Evolutionary conservation across 768 basidiomycete genomes (phyloP), one percentile per base, ranked within the genome.

Genomic region (Serendipita indica): DNA sequence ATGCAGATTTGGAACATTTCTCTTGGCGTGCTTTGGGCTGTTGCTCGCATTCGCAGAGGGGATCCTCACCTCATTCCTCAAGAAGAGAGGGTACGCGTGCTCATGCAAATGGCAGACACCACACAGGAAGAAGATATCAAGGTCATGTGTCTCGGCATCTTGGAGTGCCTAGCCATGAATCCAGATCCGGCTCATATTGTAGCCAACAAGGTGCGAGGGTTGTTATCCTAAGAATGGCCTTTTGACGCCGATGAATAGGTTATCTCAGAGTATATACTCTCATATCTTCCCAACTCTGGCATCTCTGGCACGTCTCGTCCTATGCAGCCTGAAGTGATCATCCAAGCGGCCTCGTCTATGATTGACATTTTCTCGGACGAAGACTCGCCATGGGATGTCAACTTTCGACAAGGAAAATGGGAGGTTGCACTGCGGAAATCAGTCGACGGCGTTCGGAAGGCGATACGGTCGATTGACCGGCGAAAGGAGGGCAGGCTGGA

Each of bases 351-450:
- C 6, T 89, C 91, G 13, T 86, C 86, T 25, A 73, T 96, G 43
- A 87, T 96, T 60, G 92, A 96, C 67, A 89, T 94, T 57, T 97
- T 86, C 68, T 89, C 91, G 2, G 92, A 97, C 70, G 92, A 97
- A 70, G 75, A 70, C 5, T 69, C 80, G 58, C 77, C 83, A 0
- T 91, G 87, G 66, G 92, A 97, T 67, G 66, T 80, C 60, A 89
- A 89, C 67, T 92, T 91, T 73, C 77, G 80, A 39, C 72, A 82
- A 59, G 79, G 79, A 0, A 67, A 70, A 13, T 86, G 77, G 65
- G 70, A 85, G 0, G 74, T 74, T 16, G 72, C 71, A 56, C 75
- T 91, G 3, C 71, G 69, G 13, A 75, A 72, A n/a, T 77, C 79
- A 57, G 73, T 85, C 7, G 83, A 83, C 41, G 77, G 77, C 12